phyloP scores from a whole-genome alignment of 2,329 filamentous ascomycete species.

The Paradendryphiella salina region DNA sequence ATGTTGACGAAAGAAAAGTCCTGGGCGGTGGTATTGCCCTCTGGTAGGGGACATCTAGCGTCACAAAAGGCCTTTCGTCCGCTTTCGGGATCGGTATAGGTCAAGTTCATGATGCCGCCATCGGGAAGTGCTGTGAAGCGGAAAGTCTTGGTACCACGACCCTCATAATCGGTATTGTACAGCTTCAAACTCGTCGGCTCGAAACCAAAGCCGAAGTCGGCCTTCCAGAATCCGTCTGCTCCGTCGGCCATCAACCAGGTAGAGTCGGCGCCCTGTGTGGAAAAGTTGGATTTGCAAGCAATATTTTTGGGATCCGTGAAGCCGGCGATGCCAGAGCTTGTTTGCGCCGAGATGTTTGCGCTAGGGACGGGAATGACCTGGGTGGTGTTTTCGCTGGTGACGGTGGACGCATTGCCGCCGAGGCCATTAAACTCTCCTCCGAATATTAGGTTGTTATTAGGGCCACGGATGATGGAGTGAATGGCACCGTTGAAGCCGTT shows the following conservation, averaged over 20 bases:
- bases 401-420: slow-evolving; percentile 73
- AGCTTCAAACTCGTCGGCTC: slow-evolving; percentile 83
- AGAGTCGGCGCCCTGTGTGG: slow-evolving; percentile 66
- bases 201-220: slow-evolving; percentile 80
- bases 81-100: slow-evolving; percentile 74
- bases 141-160: slow-evolving; percentile 85
- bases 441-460: slow-evolving; percentile 85
- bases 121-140: slow-evolving; percentile 83
- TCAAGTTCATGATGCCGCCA: slow-evolving; percentile 94
- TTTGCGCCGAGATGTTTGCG: slow-evolving; percentile 71
- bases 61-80: slow-evolving; percentile 74
- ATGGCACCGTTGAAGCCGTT: slow-evolving; percentile 94
- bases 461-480: slow-evolving; percentile 76
- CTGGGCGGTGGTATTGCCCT: slow-evolving; percentile 70
- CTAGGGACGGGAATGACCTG: slow-evolving; percentile 83
- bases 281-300: slow-evolving; percentile 72
- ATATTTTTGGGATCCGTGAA: slow-evolving; percentile 79
- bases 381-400: slow-evolving; percentile 66
- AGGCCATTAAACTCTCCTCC: slow-evolving; percentile 87
- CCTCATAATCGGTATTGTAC: slow-evolving; percentile 83
- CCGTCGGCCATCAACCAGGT: slow-evolving; percentile 82
- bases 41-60: slow-evolving; percentile 78
- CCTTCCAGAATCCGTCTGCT: slow-evolving; percentile 79
- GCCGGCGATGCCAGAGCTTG: slow-evolving; percentile 63
- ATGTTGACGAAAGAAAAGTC: slow-evolving; percentile 93